Conservation (phyloP, 352 stramenopile genomes). For the Phytophthora melonis region DNA sequence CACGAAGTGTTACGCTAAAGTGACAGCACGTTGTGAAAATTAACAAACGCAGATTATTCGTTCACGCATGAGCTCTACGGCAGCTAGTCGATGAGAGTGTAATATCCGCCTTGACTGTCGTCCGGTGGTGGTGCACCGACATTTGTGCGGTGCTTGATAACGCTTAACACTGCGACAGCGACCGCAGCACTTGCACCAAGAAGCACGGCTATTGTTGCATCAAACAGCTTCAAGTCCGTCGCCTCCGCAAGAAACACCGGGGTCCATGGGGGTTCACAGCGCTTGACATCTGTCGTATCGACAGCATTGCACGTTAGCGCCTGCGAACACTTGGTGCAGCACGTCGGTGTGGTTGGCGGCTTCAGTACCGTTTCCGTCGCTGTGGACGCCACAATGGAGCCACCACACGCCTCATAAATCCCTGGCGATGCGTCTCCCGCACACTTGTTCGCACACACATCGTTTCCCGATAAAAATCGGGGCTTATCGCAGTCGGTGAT, state of each 20-base stretch:
- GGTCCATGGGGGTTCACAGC: conserved; percentile 4
- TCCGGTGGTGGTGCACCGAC: background rate
- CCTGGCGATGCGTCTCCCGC: conserved; percentile 7
- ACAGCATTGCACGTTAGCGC: conserved; percentile 5
- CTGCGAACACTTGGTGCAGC: conserved; percentile 18
- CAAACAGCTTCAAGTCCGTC: conserved; percentile 11
- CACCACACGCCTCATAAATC: conserved; percentile 1
- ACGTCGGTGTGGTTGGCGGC: background rate
- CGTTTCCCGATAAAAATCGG: background rate
- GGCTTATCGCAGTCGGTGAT: conserved; percentile 15
- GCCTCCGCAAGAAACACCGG: background rate
- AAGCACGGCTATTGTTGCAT: conserved; percentile 24
- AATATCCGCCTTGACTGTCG: background rate
- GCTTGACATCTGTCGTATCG: conserved; percentile 7
- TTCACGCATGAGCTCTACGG: background rate
- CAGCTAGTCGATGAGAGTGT: background rate
- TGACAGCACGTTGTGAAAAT: background rate
- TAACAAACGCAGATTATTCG: background rate
- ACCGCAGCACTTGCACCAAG: conserved; percentile 50
- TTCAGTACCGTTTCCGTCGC: conserved; percentile 10
- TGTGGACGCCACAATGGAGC: conserved; percentile 11
- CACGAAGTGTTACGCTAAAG: no score
- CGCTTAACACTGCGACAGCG: conserved; percentile 57
- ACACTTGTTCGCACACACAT: conserved; percentile 11
- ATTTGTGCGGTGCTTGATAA: conserved; percentile 41